These are phyloP conservation scores for Ophiostoma ips DNA, from an alignment of 2,329 filamentous ascomycete genomes.

Conservation along the genomic window DNA sequence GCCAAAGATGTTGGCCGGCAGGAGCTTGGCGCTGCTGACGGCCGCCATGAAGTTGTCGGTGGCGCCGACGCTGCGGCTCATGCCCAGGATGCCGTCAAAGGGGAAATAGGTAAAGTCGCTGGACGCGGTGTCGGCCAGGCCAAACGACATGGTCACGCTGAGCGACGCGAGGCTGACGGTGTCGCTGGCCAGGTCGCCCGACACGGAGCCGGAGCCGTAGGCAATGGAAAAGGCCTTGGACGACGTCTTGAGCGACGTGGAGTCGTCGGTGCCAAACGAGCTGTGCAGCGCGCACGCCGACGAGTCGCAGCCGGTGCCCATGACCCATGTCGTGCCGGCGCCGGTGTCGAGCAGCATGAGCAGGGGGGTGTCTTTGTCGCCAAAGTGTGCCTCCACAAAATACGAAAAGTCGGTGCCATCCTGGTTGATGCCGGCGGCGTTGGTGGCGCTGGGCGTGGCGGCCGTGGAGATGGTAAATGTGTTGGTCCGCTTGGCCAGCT, in stretches of 20 bases:
- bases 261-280: conserved; percentile 53
- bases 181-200: conserved; percentile 53
- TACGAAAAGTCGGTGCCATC: conserved; percentile 55
- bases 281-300: conserved; percentile 55
- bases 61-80: conserved; percentile 48
- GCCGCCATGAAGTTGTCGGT: conserved; percentile 55
- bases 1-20: conserved; percentile 53
- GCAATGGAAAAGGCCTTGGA: conserved; percentile 46
- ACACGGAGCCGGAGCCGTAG: conserved; percentile 67
- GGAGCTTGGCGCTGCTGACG: conserved; percentile 39
- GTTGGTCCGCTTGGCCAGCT: conserved; percentile 28
- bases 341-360: conserved; percentile 55
- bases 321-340: conserved; percentile 69
- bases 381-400: conserved; percentile 43
- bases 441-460: conserved; percentile 27
- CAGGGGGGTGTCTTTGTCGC: conserved; percentile 38
- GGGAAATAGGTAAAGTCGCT: conserved; percentile 64
- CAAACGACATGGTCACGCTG: conserved; percentile 52
- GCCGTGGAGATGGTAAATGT: conserved; percentile 34
- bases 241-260: conserved; percentile 44
- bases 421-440: conserved; percentile 44
- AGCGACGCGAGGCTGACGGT: conserved; percentile 53
- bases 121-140: conserved; percentile 57
- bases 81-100: conserved; percentile 76
- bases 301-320: conserved; percentile 54